Evolutionary conservation across 805 yeast species (phyloP).

Genomic region (Candida pseudofarinosa): DNA sequence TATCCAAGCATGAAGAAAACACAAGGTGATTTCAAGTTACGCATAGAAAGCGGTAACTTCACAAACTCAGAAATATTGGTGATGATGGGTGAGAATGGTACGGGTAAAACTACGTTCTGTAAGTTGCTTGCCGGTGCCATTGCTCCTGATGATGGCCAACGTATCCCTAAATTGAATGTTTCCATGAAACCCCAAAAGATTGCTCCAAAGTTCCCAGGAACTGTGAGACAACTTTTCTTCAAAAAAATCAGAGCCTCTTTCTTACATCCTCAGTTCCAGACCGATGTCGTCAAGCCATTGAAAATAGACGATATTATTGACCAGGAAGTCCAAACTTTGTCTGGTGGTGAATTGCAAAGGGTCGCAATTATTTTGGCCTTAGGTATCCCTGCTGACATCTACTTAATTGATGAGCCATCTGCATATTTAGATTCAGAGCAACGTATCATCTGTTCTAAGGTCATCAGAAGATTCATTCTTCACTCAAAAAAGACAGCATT

Average conservation of each 20-base stretch:
- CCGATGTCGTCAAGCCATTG: conserved; percentile 95
- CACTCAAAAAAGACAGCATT: conserved; percentile 99
- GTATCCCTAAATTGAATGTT: conserved; percentile 84
- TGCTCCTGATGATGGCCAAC: conserved; percentile 75
- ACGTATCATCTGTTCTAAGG: conserved; percentile 98
- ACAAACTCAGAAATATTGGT: conserved; percentile 95
- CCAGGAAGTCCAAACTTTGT: conserved; percentile 94
- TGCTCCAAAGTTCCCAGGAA: conserved; percentile 98
- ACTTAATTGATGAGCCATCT: conserved; percentile 97
- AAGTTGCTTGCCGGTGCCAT: conserved; percentile 90
- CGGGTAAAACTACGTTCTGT: conserved; percentile 98
- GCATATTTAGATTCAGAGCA: conserved; percentile 99
- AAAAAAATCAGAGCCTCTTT: conserved; percentile 93
- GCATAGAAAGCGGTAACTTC: conserved; percentile 82
- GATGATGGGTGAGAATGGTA: conserved; percentile 99
- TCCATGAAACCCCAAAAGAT: conserved; percentile 99
- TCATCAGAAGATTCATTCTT: conserved; percentile 91
- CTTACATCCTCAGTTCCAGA: conserved; percentile 95
- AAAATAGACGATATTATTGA: conserved; percentile 91
- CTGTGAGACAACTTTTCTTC: conserved; percentile 95
- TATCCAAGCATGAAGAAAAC: conserved; percentile 87
- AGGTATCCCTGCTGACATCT: conserved; percentile 94
- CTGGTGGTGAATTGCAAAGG: conserved; percentile 99
- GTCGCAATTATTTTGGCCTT: conserved; percentile 94
- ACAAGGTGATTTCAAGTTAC: conserved; percentile 91